A percentile compares a stretch with the other conserved stretches of the same genome.
Conservation (phyloP, 2,329 filamentous ascomycete genomes). For the Cordyceps farinosa region DNA sequence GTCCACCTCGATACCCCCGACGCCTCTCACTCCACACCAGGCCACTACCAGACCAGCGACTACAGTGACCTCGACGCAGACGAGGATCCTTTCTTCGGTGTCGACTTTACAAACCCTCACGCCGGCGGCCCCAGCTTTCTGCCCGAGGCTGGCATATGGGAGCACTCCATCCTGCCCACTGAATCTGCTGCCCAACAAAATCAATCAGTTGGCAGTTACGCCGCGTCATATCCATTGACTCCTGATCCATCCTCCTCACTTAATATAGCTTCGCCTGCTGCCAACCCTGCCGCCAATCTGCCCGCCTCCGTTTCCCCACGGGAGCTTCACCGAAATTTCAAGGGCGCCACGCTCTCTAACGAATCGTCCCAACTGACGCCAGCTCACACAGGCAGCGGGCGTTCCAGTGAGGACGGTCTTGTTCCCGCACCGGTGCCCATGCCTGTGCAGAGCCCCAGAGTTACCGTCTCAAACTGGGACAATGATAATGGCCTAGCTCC, state of each 20-base stretch:
- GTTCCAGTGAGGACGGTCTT: conserved; percentile 49
- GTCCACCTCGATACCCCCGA: conserved; percentile 44
- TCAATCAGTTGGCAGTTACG: conserved; percentile 26
- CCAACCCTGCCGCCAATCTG: conserved; percentile 24
- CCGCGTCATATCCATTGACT: conserved; percentile 43
- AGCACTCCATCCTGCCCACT: conserved; percentile 22
- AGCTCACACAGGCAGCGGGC: conserved; percentile 46
- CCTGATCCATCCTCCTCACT: conserved; percentile 50
- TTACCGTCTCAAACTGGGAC: conserved; percentile 56
- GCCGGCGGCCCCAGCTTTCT: conserved; percentile 45
- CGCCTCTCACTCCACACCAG: conserved; percentile 46
- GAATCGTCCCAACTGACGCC: conserved; percentile 43
- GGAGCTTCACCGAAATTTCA: conserved; percentile 40
- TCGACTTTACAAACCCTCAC: conserved; percentile 43
- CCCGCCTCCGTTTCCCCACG: conserved; percentile 40
- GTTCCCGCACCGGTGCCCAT: conserved; percentile 39
- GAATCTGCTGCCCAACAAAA: conserved; percentile 18
- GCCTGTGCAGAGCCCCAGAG: conserved; percentile 48
- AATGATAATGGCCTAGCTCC: conserved; percentile 36
- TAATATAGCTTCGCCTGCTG: conserved; percentile 41
- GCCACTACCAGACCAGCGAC: conserved; percentile 49
- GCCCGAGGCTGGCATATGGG: conserved; percentile 27
- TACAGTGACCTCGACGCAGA: conserved; percentile 39
- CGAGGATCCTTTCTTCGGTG: conserved; percentile 50
- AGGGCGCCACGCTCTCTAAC: conserved; percentile 30